Evolutionary conservation across 257 asterid species (phyloP).

Genomic region (Gentiana dahurica): DNA sequence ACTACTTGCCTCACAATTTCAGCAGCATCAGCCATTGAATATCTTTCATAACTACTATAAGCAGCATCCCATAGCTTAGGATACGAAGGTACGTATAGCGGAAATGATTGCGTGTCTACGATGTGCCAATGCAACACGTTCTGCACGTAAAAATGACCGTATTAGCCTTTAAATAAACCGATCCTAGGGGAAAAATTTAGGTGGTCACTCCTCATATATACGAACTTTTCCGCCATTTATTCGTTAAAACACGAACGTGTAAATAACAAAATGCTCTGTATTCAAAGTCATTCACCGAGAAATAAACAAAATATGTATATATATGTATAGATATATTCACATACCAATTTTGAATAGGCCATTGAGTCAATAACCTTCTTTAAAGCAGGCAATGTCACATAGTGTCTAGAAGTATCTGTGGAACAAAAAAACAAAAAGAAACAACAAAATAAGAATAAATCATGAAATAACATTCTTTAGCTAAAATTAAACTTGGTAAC

Average conservation of each 20-base stretch:
- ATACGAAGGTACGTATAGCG: conserved; percentile 79
- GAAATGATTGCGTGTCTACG: conserved; percentile 90
- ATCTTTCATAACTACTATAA: conserved; percentile 55
- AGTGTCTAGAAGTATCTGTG: conserved; percentile 90
- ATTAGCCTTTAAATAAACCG: too few species aligned
- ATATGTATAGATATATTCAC: background rate
- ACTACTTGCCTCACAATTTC: conserved; percentile 72
- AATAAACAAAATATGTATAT: too few species aligned
- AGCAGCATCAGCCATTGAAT: conserved; percentile 62
- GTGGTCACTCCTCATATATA: too few species aligned
- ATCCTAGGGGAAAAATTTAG: too few species aligned
- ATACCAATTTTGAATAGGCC: conserved; percentile 86
- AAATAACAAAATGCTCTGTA: too few species aligned
- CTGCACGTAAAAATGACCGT: conserved; percentile 20
- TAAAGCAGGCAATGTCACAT: conserved; percentile 56
- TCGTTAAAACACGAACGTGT: too few species aligned
- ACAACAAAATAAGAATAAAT: background rate
- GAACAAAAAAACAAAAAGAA: background rate
- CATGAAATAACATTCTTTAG: too few species aligned
- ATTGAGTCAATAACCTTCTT: conserved; percentile 94
- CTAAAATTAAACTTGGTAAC: background rate
- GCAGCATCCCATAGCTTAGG: conserved; percentile 91
- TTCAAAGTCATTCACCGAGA: too few species aligned
- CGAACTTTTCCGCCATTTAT: too few species aligned
- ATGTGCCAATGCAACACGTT: conserved; percentile 99